These are phyloP conservation scores for Gamarada debralockiae DNA, from an alignment of 495 filamentous ascomycete genomes.

Conservation along the genomic window DNA sequence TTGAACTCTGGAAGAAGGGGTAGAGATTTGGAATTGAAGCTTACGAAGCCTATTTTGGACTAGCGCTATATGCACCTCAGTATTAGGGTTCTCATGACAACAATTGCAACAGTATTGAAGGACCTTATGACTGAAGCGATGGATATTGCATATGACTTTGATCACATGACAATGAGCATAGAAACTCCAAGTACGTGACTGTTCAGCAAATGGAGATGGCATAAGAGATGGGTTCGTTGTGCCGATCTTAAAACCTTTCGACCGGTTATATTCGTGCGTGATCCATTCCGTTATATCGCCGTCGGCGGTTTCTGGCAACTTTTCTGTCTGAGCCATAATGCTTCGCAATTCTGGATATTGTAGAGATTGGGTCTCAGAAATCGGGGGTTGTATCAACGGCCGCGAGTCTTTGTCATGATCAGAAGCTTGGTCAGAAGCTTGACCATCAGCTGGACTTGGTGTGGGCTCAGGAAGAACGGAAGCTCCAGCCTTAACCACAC, in stretches of 20 bases:
- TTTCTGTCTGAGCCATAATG: background rate
- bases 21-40: too few relatives aligned
- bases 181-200: slow-evolving; percentile 46
- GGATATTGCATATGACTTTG: too few relatives aligned
- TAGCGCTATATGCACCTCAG: too few relatives aligned
- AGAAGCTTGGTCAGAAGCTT: background rate
- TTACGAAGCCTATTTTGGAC: too few relatives aligned
- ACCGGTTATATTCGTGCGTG: slow-evolving; percentile 3
- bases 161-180: too few relatives aligned
- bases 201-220: slow-evolving; percentile 34
- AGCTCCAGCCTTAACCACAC: background rate
- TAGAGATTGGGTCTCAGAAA: background rate
- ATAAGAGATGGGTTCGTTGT: slow-evolving; percentile 32
- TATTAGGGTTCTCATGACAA: too few relatives aligned
- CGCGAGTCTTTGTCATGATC: too few relatives aligned
- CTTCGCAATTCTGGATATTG: background rate
- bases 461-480: background rate
- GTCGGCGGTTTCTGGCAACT: background rate
- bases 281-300: slow-evolving; percentile 12
- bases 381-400: too few relatives aligned
- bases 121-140: too few relatives aligned
- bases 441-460: background rate
- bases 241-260: slow-evolving; percentile 10
- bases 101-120: too few relatives aligned
- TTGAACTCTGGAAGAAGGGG: too few relatives aligned